Conservation (phyloP, 2,329 filamentous ascomycete species). For the Fusarium pseudoanthophilum region DNA sequence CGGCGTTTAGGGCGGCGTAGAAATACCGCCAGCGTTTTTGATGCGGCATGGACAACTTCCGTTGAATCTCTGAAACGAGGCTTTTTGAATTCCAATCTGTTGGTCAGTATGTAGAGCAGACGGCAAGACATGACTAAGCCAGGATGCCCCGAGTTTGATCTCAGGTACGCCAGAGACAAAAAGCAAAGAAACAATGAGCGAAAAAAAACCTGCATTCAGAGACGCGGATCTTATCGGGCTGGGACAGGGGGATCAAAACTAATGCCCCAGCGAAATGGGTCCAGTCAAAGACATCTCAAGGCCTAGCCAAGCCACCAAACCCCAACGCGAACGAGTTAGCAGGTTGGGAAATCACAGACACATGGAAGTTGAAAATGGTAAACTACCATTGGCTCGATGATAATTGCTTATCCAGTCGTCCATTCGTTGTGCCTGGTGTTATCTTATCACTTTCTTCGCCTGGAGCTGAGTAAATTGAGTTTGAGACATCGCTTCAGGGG, state of each 20-base stretch:
- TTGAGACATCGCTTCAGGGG: slow-evolving; percentile 2
- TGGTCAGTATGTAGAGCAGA: slow-evolving; percentile 17
- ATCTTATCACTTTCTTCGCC: slow-evolving; percentile 22
- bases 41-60: slow-evolving; percentile 26
- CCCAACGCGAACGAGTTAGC: slow-evolving; percentile 37
- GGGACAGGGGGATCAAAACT: slow-evolving; percentile 20
- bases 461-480: not conserved
- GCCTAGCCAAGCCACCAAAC: slow-evolving; percentile 39
- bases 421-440: slow-evolving; percentile 20
- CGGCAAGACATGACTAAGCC: slow-evolving; percentile 18
- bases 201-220: slow-evolving; percentile 20
- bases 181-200: slow-evolving; percentile 12
- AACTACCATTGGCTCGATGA: slow-evolving; percentile 23
- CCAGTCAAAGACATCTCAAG: slow-evolving; percentile 20
- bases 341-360: slow-evolving; percentile 25
- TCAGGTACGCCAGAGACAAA: slow-evolving; percentile 18
- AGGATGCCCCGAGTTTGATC: slow-evolving; percentile 1
- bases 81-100: slow-evolving; percentile 26
- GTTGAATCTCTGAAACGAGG: slow-evolving; percentile 34
- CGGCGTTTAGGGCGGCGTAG: slow-evolving; percentile 28
- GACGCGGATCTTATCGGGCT: slow-evolving; percentile 40
- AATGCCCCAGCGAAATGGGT: slow-evolving; percentile 31
- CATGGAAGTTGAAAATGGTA: slow-evolving; percentile 27
- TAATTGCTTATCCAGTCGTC: slow-evolving; percentile 17
- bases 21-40: slow-evolving; percentile 11